These are phyloP conservation scores for Gossypium davidsonii DNA, from an alignment of 441 rosid species.

Conservation along the genomic window DNA sequence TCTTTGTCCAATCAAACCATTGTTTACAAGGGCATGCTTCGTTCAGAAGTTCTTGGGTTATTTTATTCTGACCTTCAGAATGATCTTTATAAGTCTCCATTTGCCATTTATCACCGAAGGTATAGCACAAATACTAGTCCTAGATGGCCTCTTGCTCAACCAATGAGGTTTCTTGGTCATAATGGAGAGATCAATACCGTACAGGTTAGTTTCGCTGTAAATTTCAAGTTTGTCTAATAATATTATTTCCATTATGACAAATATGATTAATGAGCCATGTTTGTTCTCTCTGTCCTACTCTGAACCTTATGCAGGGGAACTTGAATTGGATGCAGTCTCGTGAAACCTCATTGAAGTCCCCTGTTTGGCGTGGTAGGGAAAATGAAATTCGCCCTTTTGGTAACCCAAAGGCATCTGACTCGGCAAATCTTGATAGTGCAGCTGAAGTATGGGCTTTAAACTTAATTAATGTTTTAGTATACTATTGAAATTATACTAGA, in stretches of 20 bases:
- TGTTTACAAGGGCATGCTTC: conserved; percentile 99
- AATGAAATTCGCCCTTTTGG: conserved; percentile 96
- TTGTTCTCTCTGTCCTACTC: conserved; percentile 19
- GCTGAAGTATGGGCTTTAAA: conserved; percentile 69
- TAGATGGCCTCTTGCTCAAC: conserved; percentile 99
- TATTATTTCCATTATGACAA: conserved; percentile 1
- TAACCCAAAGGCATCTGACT: conserved; percentile 91
- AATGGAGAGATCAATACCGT: conserved; percentile 99
- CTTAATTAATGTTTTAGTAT: conserved; percentile 10
- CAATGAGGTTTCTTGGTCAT: conserved; percentile 99
- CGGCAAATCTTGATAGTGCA: conserved; percentile 94
- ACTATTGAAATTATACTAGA: background rate
- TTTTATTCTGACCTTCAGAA: conserved; percentile 82
- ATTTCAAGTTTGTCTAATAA: conserved; percentile 10
- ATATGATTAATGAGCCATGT: conserved; percentile 14
- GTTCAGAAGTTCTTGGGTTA: conserved; percentile 88
- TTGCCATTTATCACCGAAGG: conserved; percentile 96
- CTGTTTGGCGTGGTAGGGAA: conserved; percentile 96
- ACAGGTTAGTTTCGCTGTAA: conserved; percentile 46
- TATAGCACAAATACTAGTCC: conserved; percentile 99
- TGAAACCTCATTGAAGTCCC: conserved; percentile 82
- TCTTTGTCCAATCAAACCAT: conserved; percentile 95
- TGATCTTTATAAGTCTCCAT: conserved; percentile 69
- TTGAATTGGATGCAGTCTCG: conserved; percentile 99
- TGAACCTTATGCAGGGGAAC: conserved; percentile 61